Evolutionary conservation across 2,329 filamentous ascomycete species (phyloP).

Genomic region (Cladosporium oxysporum): DNA sequence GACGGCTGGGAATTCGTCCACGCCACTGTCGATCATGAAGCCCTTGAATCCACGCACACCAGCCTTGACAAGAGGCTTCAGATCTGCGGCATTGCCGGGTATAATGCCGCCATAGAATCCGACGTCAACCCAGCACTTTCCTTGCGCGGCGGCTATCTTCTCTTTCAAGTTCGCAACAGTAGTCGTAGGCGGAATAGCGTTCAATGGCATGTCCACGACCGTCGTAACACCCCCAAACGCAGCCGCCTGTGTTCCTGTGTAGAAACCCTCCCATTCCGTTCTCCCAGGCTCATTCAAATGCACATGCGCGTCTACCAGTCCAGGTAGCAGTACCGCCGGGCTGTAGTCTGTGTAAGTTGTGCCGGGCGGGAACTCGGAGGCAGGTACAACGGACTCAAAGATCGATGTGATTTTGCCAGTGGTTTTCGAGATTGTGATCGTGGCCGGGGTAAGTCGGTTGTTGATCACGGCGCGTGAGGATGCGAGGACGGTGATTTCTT

Average conservation of each 20-base stretch:
- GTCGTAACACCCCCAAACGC: conserved; percentile 96
- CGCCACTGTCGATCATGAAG: conserved; percentile 94
- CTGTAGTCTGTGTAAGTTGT: conserved; percentile 81
- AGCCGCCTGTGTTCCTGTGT: conserved; percentile 88
- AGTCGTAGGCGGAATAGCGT: conserved; percentile 94
- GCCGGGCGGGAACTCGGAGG: conserved; percentile 68
- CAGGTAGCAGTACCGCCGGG: conserved; percentile 81
- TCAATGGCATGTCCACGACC: conserved; percentile 95
- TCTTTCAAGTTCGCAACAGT: conserved; percentile 80
- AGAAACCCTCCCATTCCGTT: conserved; percentile 98
- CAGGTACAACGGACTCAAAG: conserved; percentile 69
- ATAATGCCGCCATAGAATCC: conserved; percentile 96
- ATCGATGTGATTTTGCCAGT: conserved; percentile 86
- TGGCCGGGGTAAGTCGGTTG: conserved; percentile 75
- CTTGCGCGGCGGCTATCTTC: conserved; percentile 80
- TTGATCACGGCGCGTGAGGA: conserved; percentile 83
- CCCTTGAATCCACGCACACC: conserved; percentile 97
- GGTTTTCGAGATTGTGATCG: conserved; percentile 72
- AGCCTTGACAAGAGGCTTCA: conserved; percentile 77
- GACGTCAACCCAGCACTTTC: conserved; percentile 96
- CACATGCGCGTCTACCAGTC: conserved; percentile 94
- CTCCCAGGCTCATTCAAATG: conserved; percentile 96
- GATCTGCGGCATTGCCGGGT: conserved; percentile 79
- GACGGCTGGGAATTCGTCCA: conserved; percentile 95
- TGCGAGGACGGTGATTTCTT: conserved; percentile 69